Base-by-base conservation (phyloP, 2,329 filamentous ascomycete species). In the Gremmenia infestans region DNA sequence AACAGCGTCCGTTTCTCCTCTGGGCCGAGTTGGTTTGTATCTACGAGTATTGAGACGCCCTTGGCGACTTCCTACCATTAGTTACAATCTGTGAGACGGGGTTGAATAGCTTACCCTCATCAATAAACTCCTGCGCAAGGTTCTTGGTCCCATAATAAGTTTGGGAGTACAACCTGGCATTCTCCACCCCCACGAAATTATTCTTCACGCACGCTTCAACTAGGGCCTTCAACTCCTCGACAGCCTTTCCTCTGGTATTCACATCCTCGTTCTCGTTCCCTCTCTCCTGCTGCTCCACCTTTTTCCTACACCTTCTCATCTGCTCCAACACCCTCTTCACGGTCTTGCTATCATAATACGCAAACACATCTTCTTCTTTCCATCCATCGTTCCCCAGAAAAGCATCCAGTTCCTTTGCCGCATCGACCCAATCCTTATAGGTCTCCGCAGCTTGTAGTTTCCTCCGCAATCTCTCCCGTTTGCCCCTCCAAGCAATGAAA, bases 111-210 rank as follows among this genome's bases (percentile, higher is more conserved):
- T 66, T 72, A 86, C 85, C 79, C 73, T 97, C 92, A 59, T 97
- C 90, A 46, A 96, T 77, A 68, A 93, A 97, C 54, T 86, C 85
- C 72, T 97, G 94, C 32, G 96, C 89, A 61, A 97, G 73, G 59
- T 94, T 84, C 72, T 99, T 99, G n/a, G 94, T 97, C 35, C 94
- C 94, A 65, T 91, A 96, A 70, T 99, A 99, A 3, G 93, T 96
- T 74, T 97, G 92, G 66, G 90, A 96, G 71, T 99, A 99, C n/a
- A 99, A 75, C 53, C 91, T 82, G 9, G 93, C 85, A 66, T 96
- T 97, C 72, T 99, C 94, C 14, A 96, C 86, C 0, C 94, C 94
- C 17, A 90, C 91, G 72, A 97, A 99, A 69, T 99, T 97, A 73
- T 92, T 96, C 80, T 97, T 99, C 65, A 97, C 88, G 70, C 92